Conservation (phyloP, 225 moss, liverwort and hornwort species). For the Thuidium tamariscinum region DNA sequence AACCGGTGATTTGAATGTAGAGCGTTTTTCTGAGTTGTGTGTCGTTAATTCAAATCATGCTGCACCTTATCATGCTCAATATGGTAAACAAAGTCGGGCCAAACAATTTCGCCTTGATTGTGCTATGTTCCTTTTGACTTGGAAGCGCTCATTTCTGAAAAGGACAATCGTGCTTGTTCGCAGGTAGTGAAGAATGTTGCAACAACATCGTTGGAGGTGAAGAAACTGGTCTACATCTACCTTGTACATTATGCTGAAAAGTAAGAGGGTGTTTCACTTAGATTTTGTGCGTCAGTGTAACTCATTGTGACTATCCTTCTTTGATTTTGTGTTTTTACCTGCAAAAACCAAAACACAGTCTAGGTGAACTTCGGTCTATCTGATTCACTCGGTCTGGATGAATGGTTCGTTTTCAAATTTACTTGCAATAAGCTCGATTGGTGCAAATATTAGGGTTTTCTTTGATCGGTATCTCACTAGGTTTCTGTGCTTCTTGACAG, state of each 20-base stretch:
- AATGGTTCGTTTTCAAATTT: not conserved
- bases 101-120: not conserved
- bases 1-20: not conserved
- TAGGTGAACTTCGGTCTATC: not conserved
- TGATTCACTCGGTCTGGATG: not conserved
- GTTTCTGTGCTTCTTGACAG: conserved; percentile 28
- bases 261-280: conserved; percentile 40
- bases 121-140: not conserved
- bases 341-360: not conserved
- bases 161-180: conserved; percentile 1
- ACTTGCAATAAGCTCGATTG: not conserved
- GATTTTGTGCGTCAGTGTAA: not conserved
- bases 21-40: not conserved
- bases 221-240: conserved; percentile 99
- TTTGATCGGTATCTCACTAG: not conserved
- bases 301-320: not conserved
- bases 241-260: conserved; percentile 99
- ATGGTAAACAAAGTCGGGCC: not conserved
- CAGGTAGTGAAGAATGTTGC: conserved; percentile 99
- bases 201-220: conserved; percentile 88
- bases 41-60: not conserved
- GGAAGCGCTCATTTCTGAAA: not conserved
- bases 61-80: not conserved
- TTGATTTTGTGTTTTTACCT: not conserved
- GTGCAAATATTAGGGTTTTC: not conserved